Evolutionary conservation across 1,139 yeast species (phyloP).

Genomic region (Kurtzmaniella quercitrusa): DNA sequence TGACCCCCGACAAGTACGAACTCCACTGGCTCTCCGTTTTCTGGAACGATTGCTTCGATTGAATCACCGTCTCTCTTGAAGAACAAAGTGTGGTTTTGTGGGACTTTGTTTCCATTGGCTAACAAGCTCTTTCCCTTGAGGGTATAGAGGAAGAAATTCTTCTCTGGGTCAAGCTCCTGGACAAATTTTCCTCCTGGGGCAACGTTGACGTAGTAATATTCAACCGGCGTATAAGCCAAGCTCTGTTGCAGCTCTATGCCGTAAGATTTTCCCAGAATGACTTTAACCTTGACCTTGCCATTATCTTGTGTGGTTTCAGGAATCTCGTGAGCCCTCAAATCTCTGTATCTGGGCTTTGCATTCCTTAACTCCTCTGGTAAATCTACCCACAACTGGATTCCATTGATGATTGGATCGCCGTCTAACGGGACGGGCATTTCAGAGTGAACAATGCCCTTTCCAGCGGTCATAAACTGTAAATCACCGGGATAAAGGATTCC

Average conservation of each 20-base stretch:
- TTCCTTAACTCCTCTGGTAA: conserved; percentile 68
- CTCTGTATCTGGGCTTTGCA: conserved; percentile 76
- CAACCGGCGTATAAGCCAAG: conserved; percentile 80
- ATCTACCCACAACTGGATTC: conserved; percentile 92
- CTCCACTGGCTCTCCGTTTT: conserved; percentile 30
- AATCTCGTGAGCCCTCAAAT: conserved; percentile 67
- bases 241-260: conserved; percentile 76
- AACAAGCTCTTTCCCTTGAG: conserved; percentile 54
- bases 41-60: conserved; percentile 43
- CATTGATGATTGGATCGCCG: conserved; percentile 57
- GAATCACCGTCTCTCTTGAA: conserved; percentile 63
- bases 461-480: conserved; percentile 93
- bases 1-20: conserved; percentile 77
- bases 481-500: conserved; percentile 84
- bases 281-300: conserved; percentile 64
- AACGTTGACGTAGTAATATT: conserved; percentile 65
- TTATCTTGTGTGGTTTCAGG: conserved; percentile 63
- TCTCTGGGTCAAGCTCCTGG: conserved; percentile 59
- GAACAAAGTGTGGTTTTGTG: conserved; percentile 53
- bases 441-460: conserved; percentile 80
- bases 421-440: conserved; percentile 72
- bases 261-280: conserved; percentile 73
- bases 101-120: conserved; percentile 41
- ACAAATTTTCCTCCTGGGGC: conserved; percentile 64
- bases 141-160: conserved; percentile 71